Conservation (phyloP, 441 rosid species). For the Arabidopsis lyrata region DNA sequence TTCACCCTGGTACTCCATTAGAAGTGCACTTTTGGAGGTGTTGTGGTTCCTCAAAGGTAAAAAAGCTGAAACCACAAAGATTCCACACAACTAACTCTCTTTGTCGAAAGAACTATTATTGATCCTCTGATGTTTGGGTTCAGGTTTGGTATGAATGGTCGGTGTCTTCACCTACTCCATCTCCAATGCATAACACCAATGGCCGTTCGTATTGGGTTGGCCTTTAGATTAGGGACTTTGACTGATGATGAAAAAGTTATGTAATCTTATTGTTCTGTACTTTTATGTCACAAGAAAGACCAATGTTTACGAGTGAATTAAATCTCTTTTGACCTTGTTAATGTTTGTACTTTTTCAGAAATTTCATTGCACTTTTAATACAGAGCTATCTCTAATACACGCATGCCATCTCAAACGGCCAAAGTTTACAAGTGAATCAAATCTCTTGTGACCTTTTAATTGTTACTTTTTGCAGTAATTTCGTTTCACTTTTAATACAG, state of each 20-base stretch:
- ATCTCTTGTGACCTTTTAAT: constrained; percentile 11
- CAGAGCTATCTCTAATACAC: too few species aligned
- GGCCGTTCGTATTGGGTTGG: constrained; percentile 99
- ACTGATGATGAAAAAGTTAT: constrained; percentile 3
- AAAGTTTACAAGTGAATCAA: constrained; percentile 12
- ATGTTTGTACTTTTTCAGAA: too few species aligned
- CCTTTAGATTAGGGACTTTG: constrained; percentile 50
- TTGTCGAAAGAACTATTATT: constrained; percentile 6
- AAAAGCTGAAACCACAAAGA: not conserved
- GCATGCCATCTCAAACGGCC: too few species aligned
- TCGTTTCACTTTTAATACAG: not conserved
- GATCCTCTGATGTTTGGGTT: constrained; percentile 7
- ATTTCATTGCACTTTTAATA: too few species aligned
- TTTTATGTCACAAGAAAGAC: constrained; percentile 30
- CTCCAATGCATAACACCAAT: constrained; percentile 84
- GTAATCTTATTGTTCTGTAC: constrained; percentile 34
- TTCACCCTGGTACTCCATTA: constrained; percentile 64
- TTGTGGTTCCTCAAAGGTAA: constrained; percentile 82
- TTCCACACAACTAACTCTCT: constrained; percentile 8
- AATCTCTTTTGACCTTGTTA: constrained; percentile 5
- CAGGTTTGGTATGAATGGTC: constrained; percentile 99
- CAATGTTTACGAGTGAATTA: constrained; percentile 3
- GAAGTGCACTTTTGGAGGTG: constrained; percentile 98
- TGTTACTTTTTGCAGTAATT: not conserved
- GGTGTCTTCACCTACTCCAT: constrained; percentile 66